phyloP scores from a whole-genome alignment of 257 asterid genomes.

The Cinchona pubescens region DNA sequence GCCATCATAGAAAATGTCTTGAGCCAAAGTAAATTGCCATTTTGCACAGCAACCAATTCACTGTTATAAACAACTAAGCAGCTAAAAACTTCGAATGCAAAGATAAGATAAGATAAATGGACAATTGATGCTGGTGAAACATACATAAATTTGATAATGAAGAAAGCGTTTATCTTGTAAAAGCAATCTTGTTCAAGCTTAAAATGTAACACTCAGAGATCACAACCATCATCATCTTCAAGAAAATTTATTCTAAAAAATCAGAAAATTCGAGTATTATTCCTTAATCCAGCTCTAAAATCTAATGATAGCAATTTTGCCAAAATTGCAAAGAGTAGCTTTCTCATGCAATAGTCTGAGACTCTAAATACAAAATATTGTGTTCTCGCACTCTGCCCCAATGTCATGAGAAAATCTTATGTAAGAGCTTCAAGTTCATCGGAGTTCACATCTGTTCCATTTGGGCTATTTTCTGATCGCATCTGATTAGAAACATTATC shows the following conservation, averaged over 20 bases:
- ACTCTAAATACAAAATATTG: neutral
- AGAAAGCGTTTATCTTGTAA: neutral
- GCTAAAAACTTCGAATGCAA: neutral
- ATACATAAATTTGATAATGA: neutral
- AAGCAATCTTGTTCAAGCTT: neutral
- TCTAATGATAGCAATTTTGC: neutral
- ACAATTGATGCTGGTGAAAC: neutral
- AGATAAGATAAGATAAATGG: no score
- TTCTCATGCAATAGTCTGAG: neutral
- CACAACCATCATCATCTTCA: neutral
- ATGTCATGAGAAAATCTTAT: slow-evolving; percentile 25
- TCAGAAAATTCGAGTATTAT: neutral
- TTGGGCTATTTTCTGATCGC: slow-evolving; percentile 46
- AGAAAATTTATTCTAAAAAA: neutral
- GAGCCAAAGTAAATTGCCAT: neutral
- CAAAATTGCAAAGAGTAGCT: neutral
- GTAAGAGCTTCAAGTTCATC: slow-evolving; percentile 58
- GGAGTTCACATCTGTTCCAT: slow-evolving; percentile 54
- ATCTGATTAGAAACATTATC: slow-evolving; percentile 62
- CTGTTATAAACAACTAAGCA: neutral
- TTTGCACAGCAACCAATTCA: neutral
- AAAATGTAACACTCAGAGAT: neutral
- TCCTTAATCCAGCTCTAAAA: neutral
- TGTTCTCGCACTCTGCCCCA: slow-evolving; percentile 2
- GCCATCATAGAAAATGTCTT: neutral